A percentile compares a stretch with the other conserved stretches of the same genome.
These are phyloP conservation scores for Irpex sp. DNA, from an alignment of 1,284 basidiomycete species.

Conservation along the genomic window DNA sequence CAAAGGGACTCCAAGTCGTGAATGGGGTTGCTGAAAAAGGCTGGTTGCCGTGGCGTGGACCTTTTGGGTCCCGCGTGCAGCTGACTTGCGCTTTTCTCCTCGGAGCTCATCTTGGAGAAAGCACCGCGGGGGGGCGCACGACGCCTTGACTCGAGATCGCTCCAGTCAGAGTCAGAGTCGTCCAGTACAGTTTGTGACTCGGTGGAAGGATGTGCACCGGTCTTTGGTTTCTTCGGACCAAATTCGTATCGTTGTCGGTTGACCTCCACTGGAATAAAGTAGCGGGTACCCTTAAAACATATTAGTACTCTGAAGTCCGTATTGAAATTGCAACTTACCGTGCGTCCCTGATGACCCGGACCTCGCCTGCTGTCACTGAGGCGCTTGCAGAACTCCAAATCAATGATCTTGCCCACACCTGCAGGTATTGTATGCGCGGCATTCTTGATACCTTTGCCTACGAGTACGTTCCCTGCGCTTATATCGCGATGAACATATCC, in stretches of 20 bases:
- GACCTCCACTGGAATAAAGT: neutral
- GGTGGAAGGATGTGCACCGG: too few species aligned
- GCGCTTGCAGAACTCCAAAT: slow-evolving; percentile 1
- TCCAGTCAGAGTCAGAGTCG: neutral
- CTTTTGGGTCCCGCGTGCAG: too few species aligned
- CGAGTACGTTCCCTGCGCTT: neutral
- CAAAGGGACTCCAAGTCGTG: slow-evolving; percentile 3
- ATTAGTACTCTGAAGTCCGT: neutral
- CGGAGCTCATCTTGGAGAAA: too few species aligned
- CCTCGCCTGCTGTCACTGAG: neutral
- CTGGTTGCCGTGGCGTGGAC: too few species aligned
- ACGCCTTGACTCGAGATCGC: too few species aligned
- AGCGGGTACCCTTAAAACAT: neutral
- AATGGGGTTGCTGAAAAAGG: neutral
- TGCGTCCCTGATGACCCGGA: neutral
- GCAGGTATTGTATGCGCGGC: neutral
- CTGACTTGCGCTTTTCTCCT: too few species aligned
- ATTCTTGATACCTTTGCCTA: neutral
- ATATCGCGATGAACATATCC: slow-evolving; percentile 5
- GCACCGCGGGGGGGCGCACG: too few species aligned
- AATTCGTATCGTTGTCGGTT: neutral
- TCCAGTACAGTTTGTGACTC: neutral
- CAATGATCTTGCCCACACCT: neutral
- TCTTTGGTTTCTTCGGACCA: neutral
- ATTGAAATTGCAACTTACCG: neutral